Evolutionary conservation across 495 filamentous ascomycete species (phyloP).

Genomic region (Amphirosellinia nigrospora): DNA sequence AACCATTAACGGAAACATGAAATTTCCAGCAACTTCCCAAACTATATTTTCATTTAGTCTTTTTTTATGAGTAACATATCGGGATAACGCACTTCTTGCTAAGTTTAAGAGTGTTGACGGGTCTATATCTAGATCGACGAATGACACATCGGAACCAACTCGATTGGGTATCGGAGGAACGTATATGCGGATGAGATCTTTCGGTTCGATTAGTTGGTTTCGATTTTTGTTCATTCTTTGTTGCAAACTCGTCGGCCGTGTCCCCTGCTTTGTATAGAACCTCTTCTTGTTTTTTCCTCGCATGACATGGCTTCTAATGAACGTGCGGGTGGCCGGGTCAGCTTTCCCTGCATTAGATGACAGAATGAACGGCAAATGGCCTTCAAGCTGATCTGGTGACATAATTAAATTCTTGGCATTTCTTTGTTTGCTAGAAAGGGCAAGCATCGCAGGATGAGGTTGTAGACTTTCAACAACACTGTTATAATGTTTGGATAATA

Average conservation of each 20-base stretch:
- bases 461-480: background rate
- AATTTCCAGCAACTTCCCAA: background rate
- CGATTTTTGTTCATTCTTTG: background rate
- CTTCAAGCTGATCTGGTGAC: background rate
- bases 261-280: background rate
- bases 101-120: background rate
- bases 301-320: conserved; percentile 1
- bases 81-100: background rate
- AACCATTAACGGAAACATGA: background rate
- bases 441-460: background rate
- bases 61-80: background rate
- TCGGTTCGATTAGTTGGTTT: background rate
- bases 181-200: background rate
- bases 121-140: background rate
- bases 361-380: background rate
- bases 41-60: background rate
- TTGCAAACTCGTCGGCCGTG: background rate
- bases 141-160: background rate
- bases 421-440: background rate
- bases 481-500: background rate
- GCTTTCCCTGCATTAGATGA: background rate
- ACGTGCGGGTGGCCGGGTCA: background rate
- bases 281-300: background rate
- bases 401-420: background rate
- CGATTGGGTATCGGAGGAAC: background rate